These are phyloP conservation scores for Candida gorgasii DNA, from an alignment of 805 yeast species.

Conservation along the genomic window DNA sequence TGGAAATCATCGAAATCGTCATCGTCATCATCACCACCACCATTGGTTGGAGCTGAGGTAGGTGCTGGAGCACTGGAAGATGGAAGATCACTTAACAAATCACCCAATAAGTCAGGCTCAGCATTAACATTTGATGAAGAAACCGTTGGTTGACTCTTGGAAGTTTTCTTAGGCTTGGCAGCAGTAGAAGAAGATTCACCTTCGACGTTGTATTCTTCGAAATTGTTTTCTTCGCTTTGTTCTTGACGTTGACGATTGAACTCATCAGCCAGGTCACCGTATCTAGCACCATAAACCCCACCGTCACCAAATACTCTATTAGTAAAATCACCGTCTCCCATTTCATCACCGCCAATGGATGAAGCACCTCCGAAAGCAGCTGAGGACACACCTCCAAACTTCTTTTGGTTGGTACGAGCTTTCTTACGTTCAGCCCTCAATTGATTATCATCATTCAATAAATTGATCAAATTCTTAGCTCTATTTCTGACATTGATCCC, in stretches of 20 bases:
- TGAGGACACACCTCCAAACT: slow-evolving; percentile 74
- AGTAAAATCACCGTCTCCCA: slow-evolving; percentile 52
- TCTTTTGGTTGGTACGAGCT: slow-evolving; percentile 82
- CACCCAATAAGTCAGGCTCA: slow-evolving; percentile 51
- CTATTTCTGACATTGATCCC: slow-evolving; percentile 94
- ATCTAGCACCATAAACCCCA: slow-evolving; percentile 67
- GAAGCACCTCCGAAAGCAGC: slow-evolving; percentile 53
- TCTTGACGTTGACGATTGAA: slow-evolving; percentile 19
- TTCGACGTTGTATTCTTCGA: slow-evolving; percentile 63
- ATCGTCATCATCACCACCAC: slow-evolving; percentile 53
- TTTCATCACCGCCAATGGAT: slow-evolving; percentile 36
- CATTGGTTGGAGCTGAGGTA: too few species aligned
- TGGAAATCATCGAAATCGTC: slow-evolving; percentile 85
- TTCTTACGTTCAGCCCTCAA: slow-evolving; percentile 85
- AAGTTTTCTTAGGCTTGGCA: slow-evolving; percentile 15
- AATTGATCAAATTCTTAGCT: slow-evolving; percentile 68
- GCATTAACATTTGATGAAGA: slow-evolving; percentile 38
- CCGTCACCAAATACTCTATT: slow-evolving; percentile 69
- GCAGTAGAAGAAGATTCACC: slow-evolving; percentile 16
- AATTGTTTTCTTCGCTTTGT: slow-evolving; percentile 31
- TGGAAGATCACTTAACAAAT: slow-evolving; percentile 38
- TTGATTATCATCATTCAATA: slow-evolving; percentile 73
- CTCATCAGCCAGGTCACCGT: slow-evolving; percentile 55
- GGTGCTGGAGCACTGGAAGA: slow-evolving; percentile 17
- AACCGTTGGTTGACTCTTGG: slow-evolving; percentile 37